phyloP scores from a whole-genome alignment of 805 yeast species.

The Kodamaea fukazawae region DNA sequence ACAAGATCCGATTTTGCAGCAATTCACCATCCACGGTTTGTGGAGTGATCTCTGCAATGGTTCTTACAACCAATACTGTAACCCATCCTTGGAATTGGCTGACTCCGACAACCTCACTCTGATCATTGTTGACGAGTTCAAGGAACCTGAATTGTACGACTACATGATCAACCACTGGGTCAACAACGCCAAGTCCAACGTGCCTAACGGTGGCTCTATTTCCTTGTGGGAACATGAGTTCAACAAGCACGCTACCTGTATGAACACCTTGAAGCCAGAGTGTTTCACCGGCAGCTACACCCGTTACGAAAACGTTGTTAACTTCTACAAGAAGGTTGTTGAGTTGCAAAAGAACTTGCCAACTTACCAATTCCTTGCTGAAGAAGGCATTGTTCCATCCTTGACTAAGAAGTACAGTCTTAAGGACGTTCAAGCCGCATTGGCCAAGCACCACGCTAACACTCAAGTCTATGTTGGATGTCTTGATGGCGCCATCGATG shows the following conservation, averaged over 20 bases:
- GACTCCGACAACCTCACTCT: constrained; percentile 26
- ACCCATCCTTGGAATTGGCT: constrained; percentile 27
- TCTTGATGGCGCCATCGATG: constrained; percentile 42
- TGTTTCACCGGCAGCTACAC: constrained; percentile 35
- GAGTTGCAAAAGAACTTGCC: constrained; percentile 29
- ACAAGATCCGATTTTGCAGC: constrained; percentile 19
- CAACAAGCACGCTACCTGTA: constrained; percentile 45
- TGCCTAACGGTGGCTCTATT: constrained; percentile 26
- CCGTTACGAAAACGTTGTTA: constrained; percentile 29
- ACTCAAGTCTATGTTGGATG: constrained; percentile 37
- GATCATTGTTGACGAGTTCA: constrained; percentile 25
- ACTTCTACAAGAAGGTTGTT: constrained; percentile 27
- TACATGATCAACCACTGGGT: constrained; percentile 32
- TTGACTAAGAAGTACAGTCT: constrained; percentile 31
- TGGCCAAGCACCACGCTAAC: constrained; percentile 29
- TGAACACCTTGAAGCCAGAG: constrained; percentile 34
- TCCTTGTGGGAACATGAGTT: constrained; percentile 42
- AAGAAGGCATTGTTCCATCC: constrained; percentile 37
- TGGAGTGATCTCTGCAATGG: constrained; percentile 47
- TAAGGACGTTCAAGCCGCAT: constrained; percentile 30
- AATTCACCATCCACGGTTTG: constrained; percentile 44
- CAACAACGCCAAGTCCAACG: constrained; percentile 16
- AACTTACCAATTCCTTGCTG: constrained; percentile 34
- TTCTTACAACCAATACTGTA: constrained; percentile 36
- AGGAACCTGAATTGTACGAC: constrained; percentile 23